These are phyloP conservation scores for Nannochloropsis gaditana DNA, from an alignment of 108 stramenopile species.

Conservation along the genomic window DNA sequence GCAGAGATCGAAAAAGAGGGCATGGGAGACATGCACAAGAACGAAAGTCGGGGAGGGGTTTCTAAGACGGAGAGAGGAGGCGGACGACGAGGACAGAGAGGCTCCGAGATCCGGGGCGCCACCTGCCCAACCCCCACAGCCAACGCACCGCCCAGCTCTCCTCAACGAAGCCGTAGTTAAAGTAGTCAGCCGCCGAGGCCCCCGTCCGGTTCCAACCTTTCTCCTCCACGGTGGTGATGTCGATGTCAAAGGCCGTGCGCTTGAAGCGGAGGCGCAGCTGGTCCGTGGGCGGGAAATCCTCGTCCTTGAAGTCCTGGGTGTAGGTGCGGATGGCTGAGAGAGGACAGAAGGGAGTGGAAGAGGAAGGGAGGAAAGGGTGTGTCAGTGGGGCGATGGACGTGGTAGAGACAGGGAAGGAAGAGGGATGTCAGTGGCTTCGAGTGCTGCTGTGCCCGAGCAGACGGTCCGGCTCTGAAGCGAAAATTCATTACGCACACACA, in stretches of 20 bases:
- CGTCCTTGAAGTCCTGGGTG: neutral
- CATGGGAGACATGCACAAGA: no score
- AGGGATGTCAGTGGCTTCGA: no score
- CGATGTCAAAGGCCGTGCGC: neutral
- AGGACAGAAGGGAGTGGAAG: neutral
- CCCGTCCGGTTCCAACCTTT: neutral
- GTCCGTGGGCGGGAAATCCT: neutral
- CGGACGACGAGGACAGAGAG: neutral
- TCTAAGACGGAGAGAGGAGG: neutral
- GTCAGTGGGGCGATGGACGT: no score
- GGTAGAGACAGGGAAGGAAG: neutral
- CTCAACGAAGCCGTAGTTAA: neutral
- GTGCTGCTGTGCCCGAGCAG: no score
- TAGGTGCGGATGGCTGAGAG: neutral
- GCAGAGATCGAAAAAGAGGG: no score
- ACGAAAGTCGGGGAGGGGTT: neutral
- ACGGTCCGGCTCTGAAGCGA: no score
- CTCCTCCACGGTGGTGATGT: constrained; percentile 3
- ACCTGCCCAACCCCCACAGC: neutral
- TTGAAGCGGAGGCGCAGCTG: neutral
- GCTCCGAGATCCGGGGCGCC: neutral
- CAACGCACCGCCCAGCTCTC: constrained; percentile 16
- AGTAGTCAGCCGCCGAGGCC: neutral
- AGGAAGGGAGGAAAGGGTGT: neutral
- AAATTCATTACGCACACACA: no score